Base-by-base conservation (phyloP, 495 filamentous ascomycete species). In the Apodospora peruviana region DNA sequence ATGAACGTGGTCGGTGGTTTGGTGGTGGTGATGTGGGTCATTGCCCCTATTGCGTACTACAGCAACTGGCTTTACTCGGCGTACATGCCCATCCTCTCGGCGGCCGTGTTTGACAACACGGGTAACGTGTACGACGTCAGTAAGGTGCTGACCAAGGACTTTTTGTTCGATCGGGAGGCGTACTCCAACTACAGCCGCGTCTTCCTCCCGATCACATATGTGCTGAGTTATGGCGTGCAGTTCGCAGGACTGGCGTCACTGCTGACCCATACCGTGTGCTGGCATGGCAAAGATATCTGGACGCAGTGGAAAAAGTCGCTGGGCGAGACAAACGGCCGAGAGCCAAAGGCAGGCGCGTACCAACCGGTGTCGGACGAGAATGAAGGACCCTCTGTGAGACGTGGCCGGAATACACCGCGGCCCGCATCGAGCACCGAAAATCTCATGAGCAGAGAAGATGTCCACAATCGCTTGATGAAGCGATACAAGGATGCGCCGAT, bases 1-100 rank as follows among this genome's bases (percentile, higher is more conserved):
- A 73, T 89, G 54, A 95, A 95, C 62, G 88, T 95, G 19, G 82
- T 95, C 43, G 84, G 83, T 20, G 90, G 90, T 1, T 77, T 95
- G 51, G 82, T 88, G 2, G 66, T 91, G 18, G 87, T 95, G 37
- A 95, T 91, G 84, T 95, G 89, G 89, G 72, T 95, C 29, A 71
- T 91, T 24, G 88, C 88, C 11, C 90, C 90, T 7, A 76, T 91
- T 22, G 69, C 87, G 60, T 91, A 93, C 60, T 93, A 90, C 65
- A 74, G 74, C 51, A 91, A 93, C 55, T 68, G 77, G 34, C 77
- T 90, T 48, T 90, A 81, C 66, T 85, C 85, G 10, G 76, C 86
- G 1, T 91, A 86, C 59, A 84, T 93, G 83, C 88, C 86, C 11
- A 85, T 94, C 54, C 66, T 89, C 39, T 84, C 87, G 16, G 71